Evolutionary conservation across 176 grass and related monocot genomes (phyloP), one percentile per base, ranked within the genome.

Genomic region (Panicum miliaceum): DNA sequence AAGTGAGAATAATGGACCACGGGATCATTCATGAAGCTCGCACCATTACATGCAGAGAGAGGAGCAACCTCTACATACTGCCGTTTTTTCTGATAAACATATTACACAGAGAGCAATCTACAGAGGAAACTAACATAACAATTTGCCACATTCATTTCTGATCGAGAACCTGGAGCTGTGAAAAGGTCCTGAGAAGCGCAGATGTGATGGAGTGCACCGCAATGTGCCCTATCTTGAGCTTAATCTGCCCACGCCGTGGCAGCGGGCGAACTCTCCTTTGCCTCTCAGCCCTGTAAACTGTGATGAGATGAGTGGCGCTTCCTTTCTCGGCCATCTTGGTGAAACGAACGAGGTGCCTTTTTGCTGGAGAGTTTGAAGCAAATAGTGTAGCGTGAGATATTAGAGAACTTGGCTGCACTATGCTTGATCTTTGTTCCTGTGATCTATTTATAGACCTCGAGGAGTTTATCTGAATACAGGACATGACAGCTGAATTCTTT

Each of bases 191-290:
- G 48, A 76, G 43, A 87, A 93, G 78, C 0, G 63, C 62, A 0
- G 85, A 93, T 51, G 78, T 35, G 8, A 90, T 69, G n/a, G 85
- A 64, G 59, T 79, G 85, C 60, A 59, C 40, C 59, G 81, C 74
- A 40, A 87, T 80, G 73, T 77, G 82, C 5, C 68, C 88, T 15
- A 93, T 93, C 85, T 86, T 88, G 54, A 47, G 47, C 82, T 93
- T 93, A 12, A 90, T 79, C 4, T 93, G 85, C 22, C 91, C 88
- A 14, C 85, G 82, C 9, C 74, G 63, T 29, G 88, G 91, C 40
- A 71, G n/a, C 0, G 53, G 74, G 6, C 68, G 73, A 16, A 50
- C 29, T 72, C 72, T 41, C 12, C 59, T 77, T 68, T 25, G 76
- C 52, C 53, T 93, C 42, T 84, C 59, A 22, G 75, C 69, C 61